Conservation (phyloP, 371 early-diverging fungal genomes). For the Actinomortierella wolfii region DNA sequence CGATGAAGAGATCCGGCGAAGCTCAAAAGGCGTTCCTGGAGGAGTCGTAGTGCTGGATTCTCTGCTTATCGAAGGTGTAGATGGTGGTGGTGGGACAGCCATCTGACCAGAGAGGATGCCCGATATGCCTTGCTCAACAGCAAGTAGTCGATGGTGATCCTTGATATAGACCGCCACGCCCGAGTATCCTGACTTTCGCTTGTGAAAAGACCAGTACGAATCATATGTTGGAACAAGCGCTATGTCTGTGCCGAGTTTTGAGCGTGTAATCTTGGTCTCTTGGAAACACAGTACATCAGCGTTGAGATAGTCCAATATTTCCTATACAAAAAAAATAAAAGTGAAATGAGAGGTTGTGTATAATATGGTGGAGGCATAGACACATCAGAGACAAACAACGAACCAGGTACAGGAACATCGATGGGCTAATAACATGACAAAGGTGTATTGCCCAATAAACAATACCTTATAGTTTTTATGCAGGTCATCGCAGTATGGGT, state of each 20-base stretch:
- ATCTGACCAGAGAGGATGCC: constrained; percentile 47
- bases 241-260: constrained; percentile 60
- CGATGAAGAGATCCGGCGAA: background rate
- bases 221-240: constrained; percentile 77
- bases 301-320: constrained; percentile 57
- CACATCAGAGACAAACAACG: background rate
- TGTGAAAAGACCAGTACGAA: constrained; percentile 74
- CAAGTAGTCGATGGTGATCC: constrained; percentile 54
- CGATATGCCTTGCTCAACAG: constrained; percentile 71
- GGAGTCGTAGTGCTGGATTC: too few species aligned
- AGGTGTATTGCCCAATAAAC: background rate
- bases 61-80: too few species aligned
- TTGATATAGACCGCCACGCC: constrained; percentile 78
- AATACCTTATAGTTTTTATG: constrained; percentile 60
- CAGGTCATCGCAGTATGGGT: constrained; percentile 55
- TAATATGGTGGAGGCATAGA: background rate
- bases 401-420: background rate
- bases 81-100: background rate
- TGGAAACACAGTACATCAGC: constrained; percentile 84
- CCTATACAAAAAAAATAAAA: constrained; percentile 35
- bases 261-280: constrained; percentile 75
- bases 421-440: background rate
- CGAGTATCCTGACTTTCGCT: constrained; percentile 69
- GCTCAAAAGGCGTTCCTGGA: too few species aligned
- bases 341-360: background rate